Conservation (phyloP, 306 rosid species). For the Mimosa pudica region DNA sequence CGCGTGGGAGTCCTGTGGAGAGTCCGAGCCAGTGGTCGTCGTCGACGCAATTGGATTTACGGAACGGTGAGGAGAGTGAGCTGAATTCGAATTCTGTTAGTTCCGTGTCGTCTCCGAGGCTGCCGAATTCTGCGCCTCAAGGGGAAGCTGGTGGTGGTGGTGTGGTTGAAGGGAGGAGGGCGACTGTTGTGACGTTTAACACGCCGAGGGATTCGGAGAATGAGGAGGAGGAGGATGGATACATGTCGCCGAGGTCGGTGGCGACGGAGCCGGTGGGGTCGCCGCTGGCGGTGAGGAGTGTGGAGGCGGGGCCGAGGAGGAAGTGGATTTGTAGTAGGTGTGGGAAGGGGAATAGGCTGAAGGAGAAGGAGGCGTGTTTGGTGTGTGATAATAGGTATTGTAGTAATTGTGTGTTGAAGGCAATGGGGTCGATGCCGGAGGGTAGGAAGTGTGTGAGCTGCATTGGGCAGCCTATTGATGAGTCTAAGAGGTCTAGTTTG, state of each 20-base stretch:
- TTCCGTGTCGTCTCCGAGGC: slow-evolving; percentile 37
- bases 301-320: slow-evolving; percentile 36
- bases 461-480: slow-evolving; percentile 77
- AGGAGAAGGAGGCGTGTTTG: slow-evolving; percentile 78
- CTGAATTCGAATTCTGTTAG: slow-evolving; percentile 41
- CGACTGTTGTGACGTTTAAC: slow-evolving; percentile 58
- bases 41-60: slow-evolving; percentile 51
- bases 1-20: slow-evolving; percentile 45
- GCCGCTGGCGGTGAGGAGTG: slow-evolving; percentile 34
- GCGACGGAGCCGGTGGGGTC: slow-evolving; percentile 64
- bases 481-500: slow-evolving; percentile 59
- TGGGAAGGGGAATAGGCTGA: slow-evolving; percentile 68
- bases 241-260: slow-evolving; percentile 53
- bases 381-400: slow-evolving; percentile 83
- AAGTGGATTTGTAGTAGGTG: slow-evolving; percentile 71
- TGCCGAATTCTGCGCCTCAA: slow-evolving; percentile 31
- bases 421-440: slow-evolving; percentile 97
- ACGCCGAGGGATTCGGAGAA: slow-evolving; percentile 67
- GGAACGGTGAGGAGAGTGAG: slow-evolving; percentile 40
- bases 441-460: slow-evolving; percentile 88
- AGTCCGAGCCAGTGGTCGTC: slow-evolving; percentile 63
- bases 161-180: slow-evolving; percentile 41
- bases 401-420: slow-evolving; percentile 72
- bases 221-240: slow-evolving; percentile 58
- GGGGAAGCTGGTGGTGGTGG: not conserved